Base-by-base conservation (phyloP, 768 basidiomycete genomes). In the Pisolithus marmoratus region DNA sequence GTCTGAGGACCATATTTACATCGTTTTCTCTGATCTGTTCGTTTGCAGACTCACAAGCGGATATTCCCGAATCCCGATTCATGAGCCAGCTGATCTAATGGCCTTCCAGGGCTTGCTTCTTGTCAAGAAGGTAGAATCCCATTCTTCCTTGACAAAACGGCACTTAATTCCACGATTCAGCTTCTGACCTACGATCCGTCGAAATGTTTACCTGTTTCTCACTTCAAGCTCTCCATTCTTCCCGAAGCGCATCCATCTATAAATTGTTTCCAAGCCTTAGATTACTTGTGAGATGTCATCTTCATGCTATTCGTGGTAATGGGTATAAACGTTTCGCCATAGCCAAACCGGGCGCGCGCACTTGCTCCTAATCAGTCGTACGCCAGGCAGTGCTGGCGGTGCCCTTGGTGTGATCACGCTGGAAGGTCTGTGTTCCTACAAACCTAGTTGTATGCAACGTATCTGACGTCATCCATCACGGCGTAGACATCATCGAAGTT, bases 301-400 rank as follows among this genome's bases (percentile, higher is more conserved):
- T 12, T 14, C 1, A 9, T 31, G 4, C 8, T 26, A 20, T 34
- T 41, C 19, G 11, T 7, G 17, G 24, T 34, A 29, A 15, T 15
- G 55, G n/a, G 26, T 37, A n/a, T 52, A 27, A 36, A 51, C 46
- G 34, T 31, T 37, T 31, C 8, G 40, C 34, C 40, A 14, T 47
- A 90, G 87, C 70, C 95, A 96, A 76, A 94, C 94, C 0, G 95
- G 95, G 2, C 83, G 94, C 40, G 91, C 94, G 1, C 95, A 99
- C 72, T 74, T 99, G 47, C 73, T 97, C 12, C 70, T 99, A 27
- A 81, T 99, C 37, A 90, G 87, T 59, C 77, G 75, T 17, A 89
- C 89, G 0, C 95, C 95, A 2, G 95, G 95, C 0, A 68, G 74
- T 19, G 74, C 82, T 6, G 89, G 89, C 22, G 94, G 94, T 36